These are phyloP conservation scores for Chytriomyces sp. DNA, from an alignment of 192 early-diverging fungal genomes.

Conservation along the genomic window DNA sequence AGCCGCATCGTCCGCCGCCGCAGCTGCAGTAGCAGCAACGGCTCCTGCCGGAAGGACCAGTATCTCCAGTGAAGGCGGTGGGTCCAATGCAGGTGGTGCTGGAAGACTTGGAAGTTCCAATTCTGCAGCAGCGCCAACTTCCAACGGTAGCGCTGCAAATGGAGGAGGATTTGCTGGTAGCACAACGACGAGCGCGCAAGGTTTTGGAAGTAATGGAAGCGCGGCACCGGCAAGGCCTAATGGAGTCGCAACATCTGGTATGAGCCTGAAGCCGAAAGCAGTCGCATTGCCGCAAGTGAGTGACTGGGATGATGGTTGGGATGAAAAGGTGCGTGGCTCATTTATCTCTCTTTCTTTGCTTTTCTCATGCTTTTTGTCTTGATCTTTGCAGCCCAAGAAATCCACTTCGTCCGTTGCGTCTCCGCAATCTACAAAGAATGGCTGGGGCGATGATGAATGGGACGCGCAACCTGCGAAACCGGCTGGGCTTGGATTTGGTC, in stretches of 20 bases:
- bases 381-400: background rate
- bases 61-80: background rate
- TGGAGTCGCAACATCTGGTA: background rate
- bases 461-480: slow-evolving; percentile 15
- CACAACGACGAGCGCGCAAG: background rate
- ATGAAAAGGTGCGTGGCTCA: slow-evolving; percentile 14
- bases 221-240: background rate
- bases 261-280: slow-evolving; percentile 35
- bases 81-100: background rate
- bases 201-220: background rate
- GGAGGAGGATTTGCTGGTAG: background rate
- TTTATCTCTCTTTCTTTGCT: background rate
- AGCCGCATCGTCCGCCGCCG: background rate
- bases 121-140: background rate
- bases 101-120: background rate
- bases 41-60: background rate
- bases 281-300: background rate
- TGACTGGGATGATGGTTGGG: slow-evolving; percentile 21
- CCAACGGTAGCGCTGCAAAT: background rate
- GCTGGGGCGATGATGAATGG: slow-evolving; percentile 36
- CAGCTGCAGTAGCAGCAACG: background rate
- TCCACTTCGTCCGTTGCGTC: background rate
- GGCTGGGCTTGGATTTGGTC: background rate
- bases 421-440: slow-evolving; percentile 1
- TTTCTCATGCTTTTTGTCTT: background rate